Evolutionary conservation across 73 alveolate genomes (phyloP), one percentile per base, ranked within the genome.

Genomic region (Stentor roeselii): DNA sequence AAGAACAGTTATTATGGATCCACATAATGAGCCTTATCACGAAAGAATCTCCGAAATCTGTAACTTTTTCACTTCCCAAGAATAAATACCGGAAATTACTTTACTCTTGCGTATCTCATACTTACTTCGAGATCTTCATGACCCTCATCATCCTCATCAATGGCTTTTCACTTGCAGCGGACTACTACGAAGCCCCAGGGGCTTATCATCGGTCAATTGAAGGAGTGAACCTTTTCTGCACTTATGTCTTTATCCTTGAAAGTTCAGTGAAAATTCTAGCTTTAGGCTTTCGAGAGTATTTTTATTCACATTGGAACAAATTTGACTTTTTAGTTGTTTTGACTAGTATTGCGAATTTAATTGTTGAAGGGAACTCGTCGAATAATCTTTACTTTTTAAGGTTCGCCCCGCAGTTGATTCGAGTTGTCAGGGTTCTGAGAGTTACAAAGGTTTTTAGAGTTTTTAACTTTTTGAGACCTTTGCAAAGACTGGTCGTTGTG

Each of bases 281-380:
- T 15, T 97, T 93, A 85, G 97, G 97, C n/a, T 37, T 38, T 2
- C 38, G 27, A 3, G 92, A 94, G 42, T 97, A 95, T 87, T 97
- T 97, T 82, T 85, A 92, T 83, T 90, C 91, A 58, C 86, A 87
- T 31, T 97, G 99, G 98, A 97, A 97, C 86, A 86, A 75, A 85
- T 97, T 97, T 85, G 99, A 97, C 84, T 95, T 96, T 77, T 94
- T 95, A 85, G 99, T 97, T 30, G 99, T 95, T 3, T 41, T 87
- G 3, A 94, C 98, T 3, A 87, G 97, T 67, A 60, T 94, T 37
- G 82, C 91, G n/a, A 99, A 97, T 90, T 89, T 97, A 4, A 59
- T 93, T 34, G 82, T 97, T 82, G 86, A 85, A 42, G 85, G 84
- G 61, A 86, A 92, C 84, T 95, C 97, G 3, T 75, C 85, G 0